phyloP scores from a whole-genome alignment of 163 green algal genomes.

The Chloromonas sp. region DNA sequence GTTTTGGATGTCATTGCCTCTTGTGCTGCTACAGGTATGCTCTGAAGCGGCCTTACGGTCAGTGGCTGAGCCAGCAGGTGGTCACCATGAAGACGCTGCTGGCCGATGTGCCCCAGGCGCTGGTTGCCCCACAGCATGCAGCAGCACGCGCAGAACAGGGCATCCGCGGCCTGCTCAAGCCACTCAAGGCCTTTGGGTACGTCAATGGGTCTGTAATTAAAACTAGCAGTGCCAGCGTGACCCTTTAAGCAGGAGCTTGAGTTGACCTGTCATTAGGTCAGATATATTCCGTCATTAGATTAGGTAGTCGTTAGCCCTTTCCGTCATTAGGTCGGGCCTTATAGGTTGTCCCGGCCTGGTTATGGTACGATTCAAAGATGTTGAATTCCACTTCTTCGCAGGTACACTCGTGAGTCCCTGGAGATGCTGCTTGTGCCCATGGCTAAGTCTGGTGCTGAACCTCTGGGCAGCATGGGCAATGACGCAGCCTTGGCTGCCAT shows the following conservation, averaged over 20 bases:
- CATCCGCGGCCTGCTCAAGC: conserved; percentile 35
- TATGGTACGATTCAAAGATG: no score
- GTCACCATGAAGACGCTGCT: conserved; percentile 63
- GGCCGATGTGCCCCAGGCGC: conserved; percentile 22
- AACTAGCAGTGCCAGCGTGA: background rate
- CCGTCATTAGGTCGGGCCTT: no score
- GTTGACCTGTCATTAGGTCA: no score
- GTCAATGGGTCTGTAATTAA: background rate
- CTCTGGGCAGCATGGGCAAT: conserved; percentile 95
- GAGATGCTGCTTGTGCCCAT: conserved; percentile 92
- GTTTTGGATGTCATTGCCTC: no score
- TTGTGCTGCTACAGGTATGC: conserved; percentile 45
- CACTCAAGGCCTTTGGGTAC: conserved; percentile 49
- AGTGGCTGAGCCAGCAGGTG: conserved; percentile 76
- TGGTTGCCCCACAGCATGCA: conserved; percentile 6
- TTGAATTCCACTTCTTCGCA: conserved; percentile 12
- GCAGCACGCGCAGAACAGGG: conserved; percentile 10
- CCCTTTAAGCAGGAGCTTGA: no score
- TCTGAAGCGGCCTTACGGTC: conserved; percentile 62
- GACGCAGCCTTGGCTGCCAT: conserved; percentile 86
- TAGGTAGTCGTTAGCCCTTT: no score
- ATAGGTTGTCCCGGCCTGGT: no score
- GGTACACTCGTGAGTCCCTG: conserved; percentile 86
- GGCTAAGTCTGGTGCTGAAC: conserved; percentile 65
- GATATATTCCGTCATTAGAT: no score